Evolutionary conservation across 352 stramenopile species (phyloP), one percentile per base, ranked within the genome.

Genomic region (Phytophthora pisi): DNA sequence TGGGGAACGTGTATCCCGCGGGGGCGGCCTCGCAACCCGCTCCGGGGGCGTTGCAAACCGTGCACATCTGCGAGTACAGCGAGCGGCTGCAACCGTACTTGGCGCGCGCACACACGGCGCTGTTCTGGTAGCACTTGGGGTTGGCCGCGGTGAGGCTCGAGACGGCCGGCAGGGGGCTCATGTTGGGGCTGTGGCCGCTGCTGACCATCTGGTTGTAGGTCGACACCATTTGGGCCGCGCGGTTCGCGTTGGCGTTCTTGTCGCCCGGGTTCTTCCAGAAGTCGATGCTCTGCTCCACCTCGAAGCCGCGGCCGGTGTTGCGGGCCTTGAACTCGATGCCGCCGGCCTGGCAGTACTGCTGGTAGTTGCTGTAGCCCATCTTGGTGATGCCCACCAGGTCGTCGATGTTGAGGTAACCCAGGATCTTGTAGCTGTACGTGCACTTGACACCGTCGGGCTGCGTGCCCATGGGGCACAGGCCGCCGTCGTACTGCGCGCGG

Each of bases 361-460:
- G 40, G 40, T 46, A 46, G 40, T 46, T 46, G 40, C 40, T 46
- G 40, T 46, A 46, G 40, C 40, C 40, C 40, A 46, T 18, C 40
- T 46, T 46, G 16, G 40, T 46, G 6, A 46, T 46, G 40, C 40
- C 40, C 11, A 45, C 38, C 4, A 45, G 38, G 38, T 45, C 38
- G 38, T 45, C 38, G 16, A 45, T 45, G 38, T 45, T 45, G 38
- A 45, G 4, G 38, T 45, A 45, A 4, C 38, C 38, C 38, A 45
- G 16, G 4, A 45, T 45, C 38, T 45, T 45, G 38, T 45, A 45
- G 38, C 38, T 45, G 38, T 20, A 45, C 38, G 38, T 45, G 38
- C 38, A 45, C 38, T 45, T 45, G 38, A 45, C 38, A 0, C 38
- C 38, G n/a, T 45, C 38, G 16, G 38, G 38, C 11, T 45, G 38